phyloP scores from a whole-genome alignment of 352 stramenopile species.

The Phytophthora vignae region DNA sequence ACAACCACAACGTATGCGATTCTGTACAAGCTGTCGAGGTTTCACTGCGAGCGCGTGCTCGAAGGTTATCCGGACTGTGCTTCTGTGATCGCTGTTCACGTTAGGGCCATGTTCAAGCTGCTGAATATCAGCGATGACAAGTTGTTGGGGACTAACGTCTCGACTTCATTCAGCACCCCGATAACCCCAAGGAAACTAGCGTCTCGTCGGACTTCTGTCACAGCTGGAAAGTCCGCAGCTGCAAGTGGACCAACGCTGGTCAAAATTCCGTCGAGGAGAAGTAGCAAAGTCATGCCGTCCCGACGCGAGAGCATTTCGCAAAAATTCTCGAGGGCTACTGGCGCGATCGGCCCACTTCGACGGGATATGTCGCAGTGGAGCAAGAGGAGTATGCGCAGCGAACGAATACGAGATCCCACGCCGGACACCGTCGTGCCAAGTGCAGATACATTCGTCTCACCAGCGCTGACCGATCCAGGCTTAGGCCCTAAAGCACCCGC shows the following conservation, averaged over 20 bases:
- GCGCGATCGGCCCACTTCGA: background rate
- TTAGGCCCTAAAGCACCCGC: background rate
- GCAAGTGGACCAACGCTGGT: background rate
- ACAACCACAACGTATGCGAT: constrained; percentile 62
- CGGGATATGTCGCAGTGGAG: constrained; percentile 4
- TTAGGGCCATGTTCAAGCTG: constrained; percentile 6
- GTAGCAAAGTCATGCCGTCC: constrained; percentile 47
- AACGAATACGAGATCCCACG: background rate
- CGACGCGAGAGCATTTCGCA: background rate
- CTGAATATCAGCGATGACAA: constrained; percentile 2
- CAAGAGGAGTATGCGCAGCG: background rate
- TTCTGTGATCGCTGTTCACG: constrained; percentile 28
- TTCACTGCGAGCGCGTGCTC: constrained; percentile 55
- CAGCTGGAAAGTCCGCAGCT: background rate
- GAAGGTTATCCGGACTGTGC: constrained; percentile 56
- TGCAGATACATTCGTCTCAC: constrained; percentile 4
- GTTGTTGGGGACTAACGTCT: background rate
- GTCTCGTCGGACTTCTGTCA: constrained; percentile 1
- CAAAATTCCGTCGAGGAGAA: background rate
- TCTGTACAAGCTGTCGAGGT: constrained; percentile 62
- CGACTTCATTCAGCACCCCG: background rate
- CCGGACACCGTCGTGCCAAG: background rate
- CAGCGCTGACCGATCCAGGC: background rate
- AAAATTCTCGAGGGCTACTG: background rate
- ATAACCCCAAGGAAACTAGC: background rate